phyloP scores from a whole-genome alignment of 306 rosid genomes.

The Sesbania bispinosa region DNA sequence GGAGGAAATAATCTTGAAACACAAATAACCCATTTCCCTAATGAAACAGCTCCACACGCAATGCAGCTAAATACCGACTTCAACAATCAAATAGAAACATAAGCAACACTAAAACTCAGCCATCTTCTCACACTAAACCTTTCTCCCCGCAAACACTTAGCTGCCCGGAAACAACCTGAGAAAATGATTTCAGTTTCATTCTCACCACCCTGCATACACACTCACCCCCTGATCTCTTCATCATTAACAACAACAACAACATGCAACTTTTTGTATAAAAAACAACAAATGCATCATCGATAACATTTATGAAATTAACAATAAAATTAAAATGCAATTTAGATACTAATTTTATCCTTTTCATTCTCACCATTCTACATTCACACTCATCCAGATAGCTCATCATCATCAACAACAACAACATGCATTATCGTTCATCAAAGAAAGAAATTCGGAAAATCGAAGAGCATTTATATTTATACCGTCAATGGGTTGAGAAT shows the following conservation, averaged over 20 bases:
- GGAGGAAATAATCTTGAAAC: background rate
- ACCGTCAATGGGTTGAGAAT: constrained; percentile 53
- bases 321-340: background rate
- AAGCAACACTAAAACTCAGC: background rate
- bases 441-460: background rate
- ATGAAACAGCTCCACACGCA: background rate
- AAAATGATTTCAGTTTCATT: background rate
- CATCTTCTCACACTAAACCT: background rate
- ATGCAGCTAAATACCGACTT: background rate
- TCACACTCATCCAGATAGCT: background rate
- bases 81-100: background rate
- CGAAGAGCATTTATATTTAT: background rate
- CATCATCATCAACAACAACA: background rate
- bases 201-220: background rate
- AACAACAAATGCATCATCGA: background rate
- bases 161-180: background rate
- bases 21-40: background rate
- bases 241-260: background rate
- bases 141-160: background rate
- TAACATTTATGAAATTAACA: background rate
- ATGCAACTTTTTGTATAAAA: background rate
- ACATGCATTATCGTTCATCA: background rate
- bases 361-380: background rate
- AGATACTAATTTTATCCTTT: background rate
- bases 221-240: background rate